phyloP scores from a whole-genome alignment of 441 rosid species.

The Jatropha podagrica region DNA sequence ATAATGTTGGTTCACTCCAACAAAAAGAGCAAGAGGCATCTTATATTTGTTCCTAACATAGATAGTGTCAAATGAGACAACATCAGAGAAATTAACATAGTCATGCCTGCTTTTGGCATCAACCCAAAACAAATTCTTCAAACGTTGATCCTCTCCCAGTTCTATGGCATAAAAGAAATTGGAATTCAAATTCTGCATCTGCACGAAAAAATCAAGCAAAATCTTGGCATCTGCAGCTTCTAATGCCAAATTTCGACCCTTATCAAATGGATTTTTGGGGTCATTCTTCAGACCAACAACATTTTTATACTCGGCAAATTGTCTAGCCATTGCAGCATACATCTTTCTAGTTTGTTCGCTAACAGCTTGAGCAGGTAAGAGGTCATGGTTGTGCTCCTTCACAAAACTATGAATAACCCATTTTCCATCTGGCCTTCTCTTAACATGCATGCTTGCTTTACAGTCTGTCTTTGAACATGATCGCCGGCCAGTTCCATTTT shows the following conservation, averaged over 20 bases:
- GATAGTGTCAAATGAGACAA: slow-evolving; percentile 69
- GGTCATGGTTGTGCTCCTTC: slow-evolving; percentile 88
- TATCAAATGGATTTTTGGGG: slow-evolving; percentile 56
- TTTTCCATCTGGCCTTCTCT: slow-evolving; percentile 81
- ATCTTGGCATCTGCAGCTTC: slow-evolving; percentile 64
- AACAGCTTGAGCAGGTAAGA: slow-evolving; percentile 87
- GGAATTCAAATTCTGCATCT: slow-evolving; percentile 66
- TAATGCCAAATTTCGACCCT: slow-evolving; percentile 47
- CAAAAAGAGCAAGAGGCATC: slow-evolving; percentile 74
- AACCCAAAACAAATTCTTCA: slow-evolving; percentile 76
- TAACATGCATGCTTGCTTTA: slow-evolving; percentile 96
- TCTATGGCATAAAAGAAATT: slow-evolving; percentile 84
- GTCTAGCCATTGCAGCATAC: slow-evolving; percentile 91
- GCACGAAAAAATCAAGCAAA: slow-evolving; percentile 60
- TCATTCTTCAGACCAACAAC: slow-evolving; percentile 67
- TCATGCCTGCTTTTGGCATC: slow-evolving; percentile 90
- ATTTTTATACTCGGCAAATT: slow-evolving; percentile 86
- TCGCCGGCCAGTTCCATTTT: slow-evolving; percentile 69
- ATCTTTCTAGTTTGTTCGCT: slow-evolving; percentile 89
- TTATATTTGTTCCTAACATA: slow-evolving; percentile 75
- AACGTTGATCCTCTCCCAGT: slow-evolving; percentile 70
- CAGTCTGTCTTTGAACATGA: slow-evolving; percentile 82
- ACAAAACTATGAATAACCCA: slow-evolving; percentile 86
- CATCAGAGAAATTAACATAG: slow-evolving; percentile 65
- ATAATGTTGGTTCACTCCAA: slow-evolving; percentile 88